Evolutionary conservation across 305 asterid genomes (phyloP).

Genomic region (Fraxinus nigra): DNA sequence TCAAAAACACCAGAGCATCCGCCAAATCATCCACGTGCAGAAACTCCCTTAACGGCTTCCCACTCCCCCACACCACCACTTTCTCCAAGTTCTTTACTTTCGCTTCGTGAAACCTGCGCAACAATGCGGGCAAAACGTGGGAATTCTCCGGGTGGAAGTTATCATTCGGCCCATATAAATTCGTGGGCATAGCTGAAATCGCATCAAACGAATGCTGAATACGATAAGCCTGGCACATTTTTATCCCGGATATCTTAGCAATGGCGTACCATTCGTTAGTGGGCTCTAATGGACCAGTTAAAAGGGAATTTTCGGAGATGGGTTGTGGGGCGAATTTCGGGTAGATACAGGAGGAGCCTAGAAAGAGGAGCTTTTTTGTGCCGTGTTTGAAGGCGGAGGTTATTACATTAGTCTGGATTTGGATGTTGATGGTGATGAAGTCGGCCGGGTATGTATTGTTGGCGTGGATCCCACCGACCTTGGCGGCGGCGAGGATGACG

Average conservation of each 20-base stretch:
- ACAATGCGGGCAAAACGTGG: conserved; percentile 80
- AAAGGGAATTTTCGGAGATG: conserved; percentile 68
- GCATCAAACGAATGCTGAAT: conserved; percentile 74
- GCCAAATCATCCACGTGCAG: conserved; percentile 91
- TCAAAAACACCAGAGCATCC: conserved; percentile 62
- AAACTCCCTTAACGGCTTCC: conserved; percentile 84
- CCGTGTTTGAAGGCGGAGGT: conserved; percentile 57
- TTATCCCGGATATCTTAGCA: conserved; percentile 87
- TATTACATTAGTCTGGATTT: conserved; percentile 87
- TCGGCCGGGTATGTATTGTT: conserved; percentile 88
- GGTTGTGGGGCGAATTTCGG: conserved; percentile 95
- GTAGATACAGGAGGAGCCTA: conserved; percentile 93
- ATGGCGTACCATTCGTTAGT: conserved; percentile 92
- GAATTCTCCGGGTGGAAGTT: conserved; percentile 92
- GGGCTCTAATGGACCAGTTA: conserved; percentile 78
- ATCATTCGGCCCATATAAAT: conserved; percentile 78
- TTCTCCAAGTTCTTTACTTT: conserved; percentile 42
- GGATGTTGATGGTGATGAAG: conserved; percentile 85
- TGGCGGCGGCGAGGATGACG: conserved; percentile 90
- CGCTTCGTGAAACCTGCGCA: conserved; percentile 85
- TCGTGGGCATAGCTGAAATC: conserved; percentile 88
- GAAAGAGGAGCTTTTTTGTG: conserved; percentile 60
- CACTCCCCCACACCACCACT: conserved; percentile 96
- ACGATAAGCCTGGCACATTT: conserved; percentile 83
- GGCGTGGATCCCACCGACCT: conserved; percentile 96